Percentiles rank a stretch among this genome's conserved stretches.
These are phyloP conservation scores for Chaetomium tenue DNA, from an alignment of 495 filamentous ascomycete species.

Conservation along the genomic window DNA sequence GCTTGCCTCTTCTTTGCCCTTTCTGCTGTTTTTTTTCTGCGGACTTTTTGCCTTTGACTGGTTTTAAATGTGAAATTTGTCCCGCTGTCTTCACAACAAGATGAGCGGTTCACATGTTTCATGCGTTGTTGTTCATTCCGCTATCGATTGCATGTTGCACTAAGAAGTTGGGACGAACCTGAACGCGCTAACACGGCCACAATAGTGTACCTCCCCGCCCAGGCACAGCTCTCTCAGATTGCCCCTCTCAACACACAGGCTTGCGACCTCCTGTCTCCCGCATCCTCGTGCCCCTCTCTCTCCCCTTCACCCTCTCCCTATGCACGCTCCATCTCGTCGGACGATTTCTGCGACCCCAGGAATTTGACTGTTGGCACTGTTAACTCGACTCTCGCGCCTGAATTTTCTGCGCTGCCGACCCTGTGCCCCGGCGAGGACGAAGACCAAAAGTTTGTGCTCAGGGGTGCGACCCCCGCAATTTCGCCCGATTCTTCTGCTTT, in stretches of 20 bases:
- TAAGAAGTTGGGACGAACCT: neutral
- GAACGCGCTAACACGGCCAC: constrained; percentile 39
- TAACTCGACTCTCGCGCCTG: constrained; percentile 54
- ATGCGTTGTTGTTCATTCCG: neutral
- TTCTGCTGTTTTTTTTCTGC: constrained; percentile 18
- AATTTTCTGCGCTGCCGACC: constrained; percentile 57
- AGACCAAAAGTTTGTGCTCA: constrained; percentile 70
- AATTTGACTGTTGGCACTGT: constrained; percentile 78
- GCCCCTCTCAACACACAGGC: constrained; percentile 63
- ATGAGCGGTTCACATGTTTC: neutral
- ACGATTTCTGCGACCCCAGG: constrained; percentile 92
- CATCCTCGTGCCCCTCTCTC: constrained; percentile 78
- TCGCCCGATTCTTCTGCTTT: constrained; percentile 54
- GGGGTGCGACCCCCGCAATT: constrained; percentile 54
- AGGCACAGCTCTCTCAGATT: constrained; percentile 34
- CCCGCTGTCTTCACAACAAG: neutral
- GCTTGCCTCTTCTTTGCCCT: constrained; percentile 38
- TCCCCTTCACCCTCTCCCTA: constrained; percentile 78
- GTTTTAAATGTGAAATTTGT: neutral
- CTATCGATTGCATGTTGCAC: neutral
- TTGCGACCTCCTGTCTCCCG: constrained; percentile 68
- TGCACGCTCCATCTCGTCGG: constrained; percentile 64
- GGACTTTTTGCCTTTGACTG: neutral
- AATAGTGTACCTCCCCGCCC: constrained; percentile 80
- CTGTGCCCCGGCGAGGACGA: constrained; percentile 72